Evolutionary conservation across 495 filamentous ascomycete genomes (phyloP).

Genomic region (Talaromyces borbonicus): DNA sequence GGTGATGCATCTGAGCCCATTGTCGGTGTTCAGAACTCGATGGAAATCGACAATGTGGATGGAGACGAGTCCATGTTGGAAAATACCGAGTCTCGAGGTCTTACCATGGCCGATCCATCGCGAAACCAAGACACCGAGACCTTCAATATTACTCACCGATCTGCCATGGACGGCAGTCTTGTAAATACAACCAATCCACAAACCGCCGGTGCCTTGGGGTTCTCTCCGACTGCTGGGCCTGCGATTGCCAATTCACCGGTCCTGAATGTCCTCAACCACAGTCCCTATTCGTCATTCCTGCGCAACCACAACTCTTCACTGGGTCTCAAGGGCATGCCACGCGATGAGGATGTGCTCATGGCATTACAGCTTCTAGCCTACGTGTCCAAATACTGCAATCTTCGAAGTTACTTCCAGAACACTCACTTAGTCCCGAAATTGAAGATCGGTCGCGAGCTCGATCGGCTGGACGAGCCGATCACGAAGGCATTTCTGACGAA

Average conservation of each 20-base stretch:
- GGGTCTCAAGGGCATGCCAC: slow-evolving; percentile 75
- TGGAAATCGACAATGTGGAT: slow-evolving; percentile 74
- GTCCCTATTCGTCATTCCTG: slow-evolving; percentile 62
- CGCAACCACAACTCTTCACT: slow-evolving; percentile 60
- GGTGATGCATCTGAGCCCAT: slow-evolving; percentile 67
- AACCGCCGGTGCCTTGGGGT: slow-evolving; percentile 52
- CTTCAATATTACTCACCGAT: slow-evolving; percentile 94
- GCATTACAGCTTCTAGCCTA: slow-evolving; percentile 96
- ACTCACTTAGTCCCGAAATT: slow-evolving; percentile 90
- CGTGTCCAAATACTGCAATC: slow-evolving; percentile 96
- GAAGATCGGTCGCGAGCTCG: slow-evolving; percentile 77
- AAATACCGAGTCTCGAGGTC: slow-evolving; percentile 57
- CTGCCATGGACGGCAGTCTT: slow-evolving; percentile 77
- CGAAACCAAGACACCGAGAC: slow-evolving; percentile 77
- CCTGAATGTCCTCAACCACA: slow-evolving; percentile 56
- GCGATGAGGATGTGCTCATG: slow-evolving; percentile 96
- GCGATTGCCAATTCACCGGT: slow-evolving; percentile 62
- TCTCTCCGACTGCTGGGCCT: slow-evolving; percentile 68
- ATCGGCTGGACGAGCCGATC: slow-evolving; percentile 61
- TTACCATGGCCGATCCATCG: slow-evolving; percentile 68
- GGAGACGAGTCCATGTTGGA: slow-evolving; percentile 65
- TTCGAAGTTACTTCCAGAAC: slow-evolving; percentile 87
- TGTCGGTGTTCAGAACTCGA: slow-evolving; percentile 63
- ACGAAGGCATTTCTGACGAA: slow-evolving; percentile 17
- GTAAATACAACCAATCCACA: slow-evolving; percentile 53